Percentiles rank a stretch among this genome's conserved stretches.
Evolutionary conservation across 176 grass and related monocot species (phyloP).

Genomic region (Raddia distichophylla): DNA sequence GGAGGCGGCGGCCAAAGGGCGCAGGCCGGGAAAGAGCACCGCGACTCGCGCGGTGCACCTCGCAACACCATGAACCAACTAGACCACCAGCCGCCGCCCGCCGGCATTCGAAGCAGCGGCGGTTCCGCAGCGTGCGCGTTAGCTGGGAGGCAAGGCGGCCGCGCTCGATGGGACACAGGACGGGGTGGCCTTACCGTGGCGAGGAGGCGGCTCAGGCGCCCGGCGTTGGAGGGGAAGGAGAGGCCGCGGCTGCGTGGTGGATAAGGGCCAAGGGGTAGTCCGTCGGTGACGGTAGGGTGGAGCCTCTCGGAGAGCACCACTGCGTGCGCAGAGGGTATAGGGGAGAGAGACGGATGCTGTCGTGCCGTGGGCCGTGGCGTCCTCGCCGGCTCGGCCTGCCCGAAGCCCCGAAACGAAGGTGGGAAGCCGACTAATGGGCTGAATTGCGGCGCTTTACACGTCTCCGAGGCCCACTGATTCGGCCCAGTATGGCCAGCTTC

Average conservation of each 20-base stretch:
- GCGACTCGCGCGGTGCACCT: neutral
- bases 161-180: neutral
- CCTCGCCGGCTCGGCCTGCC: conserved; percentile 19
- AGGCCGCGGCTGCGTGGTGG: conserved; percentile 15
- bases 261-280: neutral
- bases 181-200: neutral
- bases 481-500: neutral
- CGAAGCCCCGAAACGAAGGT: conserved; percentile 1
- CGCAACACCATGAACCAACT: neutral
- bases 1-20: neutral
- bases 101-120: neutral
- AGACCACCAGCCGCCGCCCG: neutral
- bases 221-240: conserved; percentile 11
- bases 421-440: neutral
- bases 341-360: neutral
- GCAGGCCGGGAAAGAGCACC: neutral
- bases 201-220: neutral
- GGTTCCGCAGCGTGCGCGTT: neutral
- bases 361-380: too few species aligned
- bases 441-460: neutral
- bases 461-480: neutral
- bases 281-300: too few species aligned
- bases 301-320: neutral
- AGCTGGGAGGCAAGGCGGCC: neutral
- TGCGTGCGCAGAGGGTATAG: neutral